Base-by-base conservation (phyloP, 2,329 filamentous ascomycete genomes). In the Davidsoniella virescens region DNA sequence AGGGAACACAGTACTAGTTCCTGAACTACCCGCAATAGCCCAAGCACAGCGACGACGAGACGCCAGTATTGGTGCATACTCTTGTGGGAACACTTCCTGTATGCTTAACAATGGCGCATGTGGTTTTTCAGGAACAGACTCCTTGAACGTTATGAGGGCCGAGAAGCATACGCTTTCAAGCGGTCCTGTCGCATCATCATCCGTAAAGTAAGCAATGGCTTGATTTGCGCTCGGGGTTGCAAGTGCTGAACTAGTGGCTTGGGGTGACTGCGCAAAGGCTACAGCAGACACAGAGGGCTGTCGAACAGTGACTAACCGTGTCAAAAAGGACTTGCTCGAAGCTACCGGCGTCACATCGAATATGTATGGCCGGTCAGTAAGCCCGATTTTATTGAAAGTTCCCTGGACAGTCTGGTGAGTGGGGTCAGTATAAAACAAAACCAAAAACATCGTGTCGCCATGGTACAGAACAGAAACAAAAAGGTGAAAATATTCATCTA, bases 91-190 rank as follows among this genome's bases (percentile, higher is more conserved):
- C 2, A 70, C 65, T 6, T 59, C 42, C 49, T 73, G 70, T 0
- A 64, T 62, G 0, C 48, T 75, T 69, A 1, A 60, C 56, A 5
- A 64, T 60, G 29, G 65, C 59, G 2, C 64, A 62, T 0, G 61
- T 2, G 52, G 18, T 33, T 26, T 33, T 23, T 49, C 47, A 20
- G 61, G 53, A 40, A 64, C 60, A 3, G 65, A 59, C 5, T 65
- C 62, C 51, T 74, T 72, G 58, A 78, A 73, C 2, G 73, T 75
- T 37, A 70, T 65, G 6, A 76, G 59, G 39, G 70, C 71, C 9
- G 66, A 69, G 58, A 76, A 75, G 57, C 67, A 70, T 4, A 71
- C 63, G 3, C 64, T 62, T 1, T 64, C 65, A 0, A 70, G 60
- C 5, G 64, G 63, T 12, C 44, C 39, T 0, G 70, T 60, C 5